phyloP scores from a whole-genome alignment of 768 basidiomycete species.

The Krasilnikovozyma curviuscula region DNA sequence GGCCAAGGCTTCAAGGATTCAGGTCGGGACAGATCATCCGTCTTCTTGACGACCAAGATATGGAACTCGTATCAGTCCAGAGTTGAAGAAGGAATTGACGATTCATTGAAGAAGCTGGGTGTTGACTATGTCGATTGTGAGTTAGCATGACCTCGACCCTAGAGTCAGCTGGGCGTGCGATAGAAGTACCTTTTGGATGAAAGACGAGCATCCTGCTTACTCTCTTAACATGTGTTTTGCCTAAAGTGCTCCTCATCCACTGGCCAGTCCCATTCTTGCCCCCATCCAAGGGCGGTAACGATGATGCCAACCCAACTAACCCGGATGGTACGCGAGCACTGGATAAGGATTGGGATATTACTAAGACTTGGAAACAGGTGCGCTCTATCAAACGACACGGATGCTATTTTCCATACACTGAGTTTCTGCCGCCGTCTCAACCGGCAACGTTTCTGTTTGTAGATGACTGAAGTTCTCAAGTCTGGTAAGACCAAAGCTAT shows the following conservation, averaged over 20 bases:
- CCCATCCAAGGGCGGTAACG: conserved; percentile 30
- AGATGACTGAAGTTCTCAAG: too few species aligned
- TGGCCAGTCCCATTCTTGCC: conserved; percentile 72
- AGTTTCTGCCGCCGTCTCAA: neutral
- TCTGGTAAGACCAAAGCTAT: conserved; percentile 5
- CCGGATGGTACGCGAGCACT: conserved; percentile 33
- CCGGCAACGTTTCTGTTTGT: too few species aligned
- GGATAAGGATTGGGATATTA: conserved; percentile 47
- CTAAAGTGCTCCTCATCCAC: conserved; percentile 43
- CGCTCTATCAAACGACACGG: neutral
- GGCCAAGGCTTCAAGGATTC: conserved; percentile 18
- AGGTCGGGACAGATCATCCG: conserved; percentile 5
- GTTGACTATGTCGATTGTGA: conserved; percentile 64
- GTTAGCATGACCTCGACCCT: neutral
- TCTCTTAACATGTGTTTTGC: too few species aligned
- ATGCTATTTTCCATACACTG: neutral
- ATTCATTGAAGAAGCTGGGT: conserved; percentile 45
- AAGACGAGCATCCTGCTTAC: neutral
- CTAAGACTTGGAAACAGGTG: conserved; percentile 43
- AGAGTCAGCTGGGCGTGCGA: neutral
- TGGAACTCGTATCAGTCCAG: conserved; percentile 36
- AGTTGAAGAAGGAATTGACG: conserved; percentile 42
- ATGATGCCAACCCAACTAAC: neutral
- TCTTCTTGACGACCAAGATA: conserved; percentile 2
- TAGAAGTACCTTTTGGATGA: neutral